Evolutionary conservation across 805 yeast genomes (phyloP).

Genomic region (Kurtzmaniella cleridarum): DNA sequence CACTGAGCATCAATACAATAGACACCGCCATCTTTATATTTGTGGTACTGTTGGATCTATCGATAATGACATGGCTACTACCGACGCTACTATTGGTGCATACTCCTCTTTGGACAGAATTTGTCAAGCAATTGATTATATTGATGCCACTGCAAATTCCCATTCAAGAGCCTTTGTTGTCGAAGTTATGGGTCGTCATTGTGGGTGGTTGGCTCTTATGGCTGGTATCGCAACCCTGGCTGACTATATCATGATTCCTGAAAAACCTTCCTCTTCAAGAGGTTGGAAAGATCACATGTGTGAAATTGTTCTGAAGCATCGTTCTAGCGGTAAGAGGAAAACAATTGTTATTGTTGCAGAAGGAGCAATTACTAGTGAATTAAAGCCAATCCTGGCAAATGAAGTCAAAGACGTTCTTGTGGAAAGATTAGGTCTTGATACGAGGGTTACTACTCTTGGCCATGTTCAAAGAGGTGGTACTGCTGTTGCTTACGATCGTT

Average conservation of each 20-base stretch:
- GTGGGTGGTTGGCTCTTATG: slow-evolving; percentile 98
- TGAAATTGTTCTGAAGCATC: slow-evolving; percentile 69
- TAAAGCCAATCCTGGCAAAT: slow-evolving; percentile 74
- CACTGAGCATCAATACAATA: slow-evolving; percentile 52
- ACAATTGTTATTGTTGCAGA: slow-evolving; percentile 97
- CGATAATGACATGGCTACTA: slow-evolving; percentile 96
- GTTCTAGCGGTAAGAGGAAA: slow-evolving; percentile 85
- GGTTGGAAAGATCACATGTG: slow-evolving; percentile 81
- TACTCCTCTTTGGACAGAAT: slow-evolving; percentile 90
- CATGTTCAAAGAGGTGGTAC: slow-evolving; percentile 99
- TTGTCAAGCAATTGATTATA: slow-evolving; percentile 90
- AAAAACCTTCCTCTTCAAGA: slow-evolving; percentile 72
- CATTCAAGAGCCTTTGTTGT: slow-evolving; percentile 97
- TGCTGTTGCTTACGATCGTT: slow-evolving; percentile 91
- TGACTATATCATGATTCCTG: slow-evolving; percentile 91
- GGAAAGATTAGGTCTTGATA: slow-evolving; percentile 75
- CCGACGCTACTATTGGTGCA: slow-evolving; percentile 96
- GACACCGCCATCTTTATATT: slow-evolving; percentile 69
- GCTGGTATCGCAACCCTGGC: slow-evolving; percentile 97
- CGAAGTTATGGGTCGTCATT: slow-evolving; percentile 98
- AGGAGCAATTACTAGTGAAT: slow-evolving; percentile 85
- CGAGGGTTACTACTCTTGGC: slow-evolving; percentile 91
- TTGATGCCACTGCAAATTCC: slow-evolving; percentile 95
- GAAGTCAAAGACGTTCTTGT: slow-evolving; percentile 80
- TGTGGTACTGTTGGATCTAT: slow-evolving; percentile 96